Evolutionary conservation across 2,329 filamentous ascomycete species (phyloP), one percentile per base, ranked within the genome.

Genomic region (Botrytis squamosa): DNA sequence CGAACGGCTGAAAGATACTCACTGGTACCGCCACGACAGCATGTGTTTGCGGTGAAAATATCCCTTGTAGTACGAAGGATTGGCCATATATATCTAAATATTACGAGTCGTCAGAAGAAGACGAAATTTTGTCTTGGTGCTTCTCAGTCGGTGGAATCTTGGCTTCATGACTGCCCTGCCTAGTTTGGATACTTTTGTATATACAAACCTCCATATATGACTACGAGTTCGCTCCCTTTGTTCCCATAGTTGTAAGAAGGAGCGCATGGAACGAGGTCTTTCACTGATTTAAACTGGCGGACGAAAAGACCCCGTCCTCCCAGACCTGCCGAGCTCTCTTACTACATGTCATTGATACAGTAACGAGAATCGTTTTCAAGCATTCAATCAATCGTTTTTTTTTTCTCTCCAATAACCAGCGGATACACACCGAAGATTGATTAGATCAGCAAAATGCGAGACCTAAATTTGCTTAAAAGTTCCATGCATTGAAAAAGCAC

Each of bases 21-120:
- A n/a, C 7, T n/a, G 25, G 25, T n/a, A 0, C 25, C 5, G 25
- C 12, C 12, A 55, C 10, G 4, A 55, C 6, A n/a, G 0, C 49
- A n/a, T 16, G 1, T 14, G 25, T 55, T 14, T 16, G 25, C 12
- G 2, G 5, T 4, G 49, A 55, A 20, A 49, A 52, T 5, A 16
- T 3, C 0, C 5, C 12, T 3, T 14, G 25, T n/a, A 12, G 5
- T n/a, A 9, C 0, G 10, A n/a, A 52, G 0, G 3, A 16, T 14
- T 52, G 49, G 49, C 25, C 49, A n/a, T n/a, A 5, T 52, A 52
- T 52, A 52, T 52, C 10, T 6, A 52, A 2, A 14, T n/a, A n/a
- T 3, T 3, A 52, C 25, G 1, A 52, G 7, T 1, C 5, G 4
- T 14, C 49, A 52, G 25, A 14, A 3, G 49, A 52, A 9, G 10